Conservation (phyloP, 2,329 filamentous ascomycete species). For the Fusarium foetens region DNA sequence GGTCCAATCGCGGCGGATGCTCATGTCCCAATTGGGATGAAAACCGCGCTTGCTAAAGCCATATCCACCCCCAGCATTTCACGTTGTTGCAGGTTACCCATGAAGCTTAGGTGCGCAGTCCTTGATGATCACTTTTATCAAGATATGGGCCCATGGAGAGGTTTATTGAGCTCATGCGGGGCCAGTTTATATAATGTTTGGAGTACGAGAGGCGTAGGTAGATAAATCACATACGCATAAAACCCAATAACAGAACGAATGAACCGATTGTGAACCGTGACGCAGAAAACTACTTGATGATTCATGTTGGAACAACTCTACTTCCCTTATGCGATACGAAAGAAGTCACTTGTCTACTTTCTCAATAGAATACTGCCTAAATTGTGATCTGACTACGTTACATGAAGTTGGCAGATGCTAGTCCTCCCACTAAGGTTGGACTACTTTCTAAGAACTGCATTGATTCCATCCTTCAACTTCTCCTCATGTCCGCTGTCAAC, state of each 20-base stretch:
- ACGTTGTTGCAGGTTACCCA: neutral
- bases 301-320: fast-evolving
- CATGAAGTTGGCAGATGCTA: neutral
- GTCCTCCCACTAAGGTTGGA: fast-evolving
- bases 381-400: neutral
- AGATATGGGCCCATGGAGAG: neutral
- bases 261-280: neutral
- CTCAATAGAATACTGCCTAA: fast-evolving
- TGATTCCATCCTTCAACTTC: neutral
- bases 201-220: fast-evolving
- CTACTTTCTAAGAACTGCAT: neutral
- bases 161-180: neutral
- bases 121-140: neutral
- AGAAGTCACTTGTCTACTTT: neutral
- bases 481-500: neutral
- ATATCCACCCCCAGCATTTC: fast-evolving
- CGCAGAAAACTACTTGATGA: fast-evolving
- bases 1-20: fast-evolving
- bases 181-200: neutral
- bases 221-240: neutral
- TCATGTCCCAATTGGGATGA: fast-evolving
- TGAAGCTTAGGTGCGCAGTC: neutral
- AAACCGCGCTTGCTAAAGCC: neutral
- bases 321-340: neutral
- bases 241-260: fast-evolving